A percentile compares a stretch with the other conserved stretches of the same genome.
Evolutionary conservation across 2,329 filamentous ascomycete genomes (phyloP).

Genomic region (Rutstroemia sp.): DNA sequence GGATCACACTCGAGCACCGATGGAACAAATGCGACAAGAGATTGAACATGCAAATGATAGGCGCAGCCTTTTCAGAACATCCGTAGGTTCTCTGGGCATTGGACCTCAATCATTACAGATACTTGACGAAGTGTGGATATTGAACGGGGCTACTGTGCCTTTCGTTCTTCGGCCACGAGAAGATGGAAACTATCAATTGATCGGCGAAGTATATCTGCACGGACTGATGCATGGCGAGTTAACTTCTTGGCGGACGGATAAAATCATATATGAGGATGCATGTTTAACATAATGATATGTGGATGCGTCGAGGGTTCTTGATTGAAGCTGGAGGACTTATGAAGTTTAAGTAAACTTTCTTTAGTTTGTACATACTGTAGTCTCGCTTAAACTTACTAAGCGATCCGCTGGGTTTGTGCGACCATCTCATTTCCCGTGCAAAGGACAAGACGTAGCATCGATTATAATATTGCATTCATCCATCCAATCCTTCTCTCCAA

Average conservation of each 20-base stretch:
- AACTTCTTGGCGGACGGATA: neutral
- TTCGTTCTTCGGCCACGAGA: conserved; percentile 6
- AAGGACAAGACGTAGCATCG: too few relatives aligned
- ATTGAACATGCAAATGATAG: conserved; percentile 1
- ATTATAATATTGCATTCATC: too few relatives aligned
- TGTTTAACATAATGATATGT: too few relatives aligned
- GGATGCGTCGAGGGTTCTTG: too few relatives aligned
- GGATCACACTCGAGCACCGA: neutral
- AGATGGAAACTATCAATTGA: conserved; percentile 6
- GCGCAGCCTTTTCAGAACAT: neutral
- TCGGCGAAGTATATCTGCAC: conserved; percentile 14
- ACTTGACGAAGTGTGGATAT: conserved; percentile 9
- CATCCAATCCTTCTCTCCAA: too few relatives aligned
- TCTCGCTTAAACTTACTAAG: too few relatives aligned
- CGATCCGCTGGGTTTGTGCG: too few relatives aligned
- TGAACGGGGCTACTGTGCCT: conserved; percentile 8
- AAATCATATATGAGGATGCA: too few relatives aligned
- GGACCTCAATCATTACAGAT: conserved; percentile 4
- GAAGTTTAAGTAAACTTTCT: too few relatives aligned
- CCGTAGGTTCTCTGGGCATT: conserved; percentile 2
- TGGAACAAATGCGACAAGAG: neutral
- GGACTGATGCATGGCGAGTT: conserved; percentile 15
- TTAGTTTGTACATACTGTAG: too few relatives aligned
- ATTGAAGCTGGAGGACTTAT: too few relatives aligned
- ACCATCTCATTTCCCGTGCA: too few relatives aligned